Evolutionary conservation across 345 rosid genomes (phyloP).

Genomic region (Euphorbia peplus): DNA sequence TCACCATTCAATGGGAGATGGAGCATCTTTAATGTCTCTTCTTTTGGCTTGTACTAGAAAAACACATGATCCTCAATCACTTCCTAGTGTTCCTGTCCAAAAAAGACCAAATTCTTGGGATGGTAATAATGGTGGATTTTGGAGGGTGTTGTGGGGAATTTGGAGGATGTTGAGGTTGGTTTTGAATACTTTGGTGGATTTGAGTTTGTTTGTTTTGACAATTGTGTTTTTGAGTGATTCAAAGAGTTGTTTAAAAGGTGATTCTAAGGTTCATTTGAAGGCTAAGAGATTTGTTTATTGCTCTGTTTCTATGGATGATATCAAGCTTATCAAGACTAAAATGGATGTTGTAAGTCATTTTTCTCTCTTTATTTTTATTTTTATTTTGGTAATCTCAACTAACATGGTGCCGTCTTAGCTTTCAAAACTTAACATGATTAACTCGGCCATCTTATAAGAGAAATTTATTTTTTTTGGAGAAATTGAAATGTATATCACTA

Average conservation of each 20-base stretch:
- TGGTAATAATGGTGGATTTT: conserved; percentile 15
- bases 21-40: conserved; percentile 44
- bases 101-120: conserved; percentile 9
- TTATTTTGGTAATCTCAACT: too few relatives aligned
- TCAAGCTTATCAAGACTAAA: conserved; percentile 47
- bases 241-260: conserved; percentile 33
- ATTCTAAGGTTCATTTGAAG: conserved; percentile 17
- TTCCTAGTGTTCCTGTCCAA: conserved; percentile 53
- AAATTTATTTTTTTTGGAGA: too few relatives aligned
- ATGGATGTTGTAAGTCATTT: conserved; percentile 27
- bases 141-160: conserved; percentile 39
- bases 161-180: conserved; percentile 39
- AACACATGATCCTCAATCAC: conserved; percentile 48
- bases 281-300: conserved; percentile 47
- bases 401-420: too few relatives aligned
- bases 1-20: conserved; percentile 49
- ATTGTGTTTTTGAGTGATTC: conserved; percentile 34
- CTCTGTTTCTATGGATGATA: conserved; percentile 56
- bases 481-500: too few relatives aligned
- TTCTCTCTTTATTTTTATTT: background rate
- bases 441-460: too few relatives aligned
- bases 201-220: conserved; percentile 31
- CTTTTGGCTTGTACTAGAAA: conserved; percentile 49
- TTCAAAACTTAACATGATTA: too few relatives aligned
- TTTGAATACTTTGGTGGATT: conserved; percentile 53